These are phyloP conservation scores for Pseudoscleropodium purum DNA, from an alignment of 225 moss, liverwort and hornwort genomes.

Conservation along the genomic window DNA sequence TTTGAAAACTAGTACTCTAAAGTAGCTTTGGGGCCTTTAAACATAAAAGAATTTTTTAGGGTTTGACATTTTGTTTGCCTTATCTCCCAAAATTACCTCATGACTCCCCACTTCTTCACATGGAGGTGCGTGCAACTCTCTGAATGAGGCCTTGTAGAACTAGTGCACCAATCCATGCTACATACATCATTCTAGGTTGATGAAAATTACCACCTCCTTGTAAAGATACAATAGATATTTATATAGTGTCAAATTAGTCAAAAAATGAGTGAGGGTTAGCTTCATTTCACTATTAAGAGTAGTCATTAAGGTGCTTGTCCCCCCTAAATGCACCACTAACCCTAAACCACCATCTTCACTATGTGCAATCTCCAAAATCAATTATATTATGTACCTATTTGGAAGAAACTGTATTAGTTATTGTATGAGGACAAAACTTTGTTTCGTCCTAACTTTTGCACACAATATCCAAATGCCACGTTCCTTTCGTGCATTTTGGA, in stretches of 20 bases:
- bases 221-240: background rate
- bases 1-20: no score
- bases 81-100: background rate
- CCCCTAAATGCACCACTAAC: no score
- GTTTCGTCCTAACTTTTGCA: background rate
- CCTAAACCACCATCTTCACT: no score
- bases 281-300: no score
- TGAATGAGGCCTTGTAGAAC: fast-evolving
- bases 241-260: no score
- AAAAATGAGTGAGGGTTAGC: no score
- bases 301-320: no score
- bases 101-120: background rate
- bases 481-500: background rate
- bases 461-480: fast-evolving
- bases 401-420: no score
- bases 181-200: background rate
- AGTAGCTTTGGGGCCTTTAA: background rate
- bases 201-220: background rate
- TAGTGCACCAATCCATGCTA: background rate
- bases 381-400: background rate
- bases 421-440: no score
- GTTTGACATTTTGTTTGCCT: background rate
- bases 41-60: background rate
- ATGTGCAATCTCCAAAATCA: no score
- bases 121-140: fast-evolving